These are phyloP conservation scores for Talaromyces atroroseus DNA, from an alignment of 2,329 filamentous ascomycete species.

Conservation along the genomic window DNA sequence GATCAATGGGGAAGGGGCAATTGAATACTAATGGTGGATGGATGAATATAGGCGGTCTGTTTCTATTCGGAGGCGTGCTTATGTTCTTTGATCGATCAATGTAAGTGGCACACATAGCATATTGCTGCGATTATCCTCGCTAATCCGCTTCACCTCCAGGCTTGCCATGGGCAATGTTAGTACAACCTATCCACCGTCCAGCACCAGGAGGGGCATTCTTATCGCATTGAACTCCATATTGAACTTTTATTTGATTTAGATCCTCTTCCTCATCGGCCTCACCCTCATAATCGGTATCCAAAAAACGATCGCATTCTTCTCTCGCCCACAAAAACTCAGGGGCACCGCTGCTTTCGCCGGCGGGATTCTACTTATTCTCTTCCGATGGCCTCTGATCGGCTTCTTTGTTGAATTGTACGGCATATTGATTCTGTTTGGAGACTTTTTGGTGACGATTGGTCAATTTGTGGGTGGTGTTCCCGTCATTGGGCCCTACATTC, in stretches of 20 bases:
- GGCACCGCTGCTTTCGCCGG: slow-evolving; percentile 82
- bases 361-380: slow-evolving; percentile 77
- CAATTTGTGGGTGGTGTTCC: slow-evolving; percentile 81
- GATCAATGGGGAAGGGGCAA: neutral
- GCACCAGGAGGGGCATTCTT: neutral
- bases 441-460: slow-evolving; percentile 89
- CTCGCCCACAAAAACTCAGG: slow-evolving; percentile 83
- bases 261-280: slow-evolving; percentile 94
- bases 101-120: slow-evolving; percentile 47
- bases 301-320: slow-evolving; percentile 93
- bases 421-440: slow-evolving; percentile 87
- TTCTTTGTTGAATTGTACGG: slow-evolving; percentile 91
- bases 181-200: slow-evolving; percentile 26
- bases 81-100: slow-evolving; percentile 98
- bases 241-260: slow-evolving; percentile 47
- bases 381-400: slow-evolving; percentile 86
- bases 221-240: slow-evolving; percentile 11
- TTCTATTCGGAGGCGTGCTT: slow-evolving; percentile 88
- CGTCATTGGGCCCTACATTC: slow-evolving; percentile 80
- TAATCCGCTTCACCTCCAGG: slow-evolving; percentile 43
- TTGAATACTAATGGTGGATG: neutral
- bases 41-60: slow-evolving; percentile 68
- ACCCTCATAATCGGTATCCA: slow-evolving; percentile 90
- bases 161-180: slow-evolving; percentile 92
- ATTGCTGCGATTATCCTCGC: neutral